Evolutionary conservation across 306 rosid genomes (phyloP).

Genomic region (Biancaea sappan): DNA sequence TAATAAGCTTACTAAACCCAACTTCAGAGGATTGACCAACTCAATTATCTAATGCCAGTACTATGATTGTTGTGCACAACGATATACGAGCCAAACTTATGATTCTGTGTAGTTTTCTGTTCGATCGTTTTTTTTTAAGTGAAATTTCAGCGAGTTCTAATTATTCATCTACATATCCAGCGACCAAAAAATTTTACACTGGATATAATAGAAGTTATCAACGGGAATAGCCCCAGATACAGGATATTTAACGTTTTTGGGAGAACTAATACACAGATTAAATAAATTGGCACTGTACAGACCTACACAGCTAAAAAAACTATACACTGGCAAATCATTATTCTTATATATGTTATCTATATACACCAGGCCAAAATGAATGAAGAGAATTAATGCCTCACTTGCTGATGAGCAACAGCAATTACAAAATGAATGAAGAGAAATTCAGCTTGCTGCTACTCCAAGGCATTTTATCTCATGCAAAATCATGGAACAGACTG

Average conservation of each 20-base stretch:
- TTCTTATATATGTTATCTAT: conserved; percentile 10
- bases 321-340: conserved; percentile 34
- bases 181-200: neutral
- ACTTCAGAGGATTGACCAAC: neutral
- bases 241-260: neutral
- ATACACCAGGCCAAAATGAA: neutral
- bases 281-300: conserved; percentile 24
- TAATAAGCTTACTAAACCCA: too few species aligned
- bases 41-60: neutral
- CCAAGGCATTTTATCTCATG: conserved; percentile 2
- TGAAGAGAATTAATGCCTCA: neutral
- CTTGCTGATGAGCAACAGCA: neutral
- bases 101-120: too few species aligned
- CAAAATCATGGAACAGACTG: conserved; percentile 10
- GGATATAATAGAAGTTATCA: neutral
- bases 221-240: neutral
- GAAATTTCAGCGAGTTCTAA: neutral
- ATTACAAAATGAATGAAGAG: neutral
- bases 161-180: neutral
- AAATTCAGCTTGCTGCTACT: neutral
- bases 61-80: neutral
- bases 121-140: neutral
- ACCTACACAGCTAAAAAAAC: conserved; percentile 31
- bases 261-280: neutral
- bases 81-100: too few species aligned